Base-by-base conservation (phyloP, 352 stramenopile species). In the Globisporangium cylindrosporum region DNA sequence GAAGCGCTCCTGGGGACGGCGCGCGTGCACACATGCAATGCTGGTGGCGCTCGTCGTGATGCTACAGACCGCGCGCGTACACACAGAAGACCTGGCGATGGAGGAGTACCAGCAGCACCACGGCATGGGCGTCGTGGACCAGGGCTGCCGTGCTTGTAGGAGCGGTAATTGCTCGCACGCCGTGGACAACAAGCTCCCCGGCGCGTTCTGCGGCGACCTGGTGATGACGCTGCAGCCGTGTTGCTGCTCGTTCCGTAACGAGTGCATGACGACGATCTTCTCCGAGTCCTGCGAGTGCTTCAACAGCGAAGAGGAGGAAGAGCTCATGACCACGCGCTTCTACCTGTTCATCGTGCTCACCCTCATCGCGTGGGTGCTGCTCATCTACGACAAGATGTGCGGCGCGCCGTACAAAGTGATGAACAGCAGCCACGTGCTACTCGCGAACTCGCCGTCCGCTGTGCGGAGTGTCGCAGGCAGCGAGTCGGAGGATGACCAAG, bases 321-420 rank as follows among this genome's bases (percentile, higher is more conserved):
- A 87, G 62, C 85, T 90, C 36, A 72, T 92, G 70, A 84, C 79
- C 63, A 85, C 82, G 24, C 75, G 82, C 6, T 91, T 93, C 69
- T 90, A 88, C 43, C 73, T 93, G 7, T 91, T 93, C 64, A 76
- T 86, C 20, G 75, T 82, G 22, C 78, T 93, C 25, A 90, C 82
- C 9, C 43, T 78, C 46, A 66, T 91, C 46, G 78, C 82, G 4
- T 91, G 84, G 82, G 73, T 69, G 9, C 61, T 88, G 24, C 67
- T 93, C 32, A 72, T 87, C 55, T 91, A 89, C 68, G 84, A 93
- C 67, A 88, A 86, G 66, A 93, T 90, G 84, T 93, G 84, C 36
- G 72, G 73, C 1, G 80, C 81, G 0, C 82, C 82, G 6, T 91
- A 91, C 74, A 93, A 93, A 71, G 77, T 93, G 66, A 86, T 85